A percentile compares a stretch with the other conserved stretches of the same genome.
These are phyloP conservation scores for Myxozyma geophila DNA, from an alignment of 805 yeast genomes.

Conservation along the genomic window DNA sequence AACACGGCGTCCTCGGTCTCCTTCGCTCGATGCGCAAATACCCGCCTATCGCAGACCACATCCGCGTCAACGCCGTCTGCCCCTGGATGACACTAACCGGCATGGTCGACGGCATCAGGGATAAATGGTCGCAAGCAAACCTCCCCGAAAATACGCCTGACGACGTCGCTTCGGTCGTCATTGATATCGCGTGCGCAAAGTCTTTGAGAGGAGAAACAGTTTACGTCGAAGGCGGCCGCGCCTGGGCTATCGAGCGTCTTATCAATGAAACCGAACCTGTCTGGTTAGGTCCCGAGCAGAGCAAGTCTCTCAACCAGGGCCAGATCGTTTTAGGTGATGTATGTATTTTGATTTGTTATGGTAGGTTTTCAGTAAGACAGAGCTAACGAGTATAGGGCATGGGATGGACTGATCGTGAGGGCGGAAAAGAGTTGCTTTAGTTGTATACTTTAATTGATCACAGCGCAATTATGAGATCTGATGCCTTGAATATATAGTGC, in stretches of 20 bases:
- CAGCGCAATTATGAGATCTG: no score
- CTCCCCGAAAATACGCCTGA: conserved; percentile 25
- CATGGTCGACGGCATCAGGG: conserved; percentile 28
- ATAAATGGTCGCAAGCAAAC: conserved; percentile 12
- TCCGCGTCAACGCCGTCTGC: conserved; percentile 25
- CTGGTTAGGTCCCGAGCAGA: conserved; percentile 24
- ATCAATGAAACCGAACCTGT: conserved; percentile 21
- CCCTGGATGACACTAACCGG: conserved; percentile 32
- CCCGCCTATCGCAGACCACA: conserved; percentile 19
- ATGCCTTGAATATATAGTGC: background rate
- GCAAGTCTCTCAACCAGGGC: conserved; percentile 11
- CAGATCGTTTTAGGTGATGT: conserved; percentile 23
- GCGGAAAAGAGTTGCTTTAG: conserved; percentile 15
- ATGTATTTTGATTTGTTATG: background rate
- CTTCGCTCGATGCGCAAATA: conserved; percentile 26
- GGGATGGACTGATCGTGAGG: conserved; percentile 22
- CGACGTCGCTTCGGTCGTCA: conserved; percentile 20
- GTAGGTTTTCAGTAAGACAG: background rate
- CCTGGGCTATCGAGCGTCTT: conserved; percentile 19
- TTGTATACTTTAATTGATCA: no score
- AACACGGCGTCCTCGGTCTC: conserved; percentile 27
- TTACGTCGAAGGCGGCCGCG: conserved; percentile 24
- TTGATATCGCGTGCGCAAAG: conserved; percentile 17
- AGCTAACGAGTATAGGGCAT: conserved; percentile 10
- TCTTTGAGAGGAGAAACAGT: conserved; percentile 18